These are phyloP conservation scores for Cryphonectria radicalis DNA, from an alignment of 2,329 filamentous ascomycete genomes.

Conservation along the genomic window DNA sequence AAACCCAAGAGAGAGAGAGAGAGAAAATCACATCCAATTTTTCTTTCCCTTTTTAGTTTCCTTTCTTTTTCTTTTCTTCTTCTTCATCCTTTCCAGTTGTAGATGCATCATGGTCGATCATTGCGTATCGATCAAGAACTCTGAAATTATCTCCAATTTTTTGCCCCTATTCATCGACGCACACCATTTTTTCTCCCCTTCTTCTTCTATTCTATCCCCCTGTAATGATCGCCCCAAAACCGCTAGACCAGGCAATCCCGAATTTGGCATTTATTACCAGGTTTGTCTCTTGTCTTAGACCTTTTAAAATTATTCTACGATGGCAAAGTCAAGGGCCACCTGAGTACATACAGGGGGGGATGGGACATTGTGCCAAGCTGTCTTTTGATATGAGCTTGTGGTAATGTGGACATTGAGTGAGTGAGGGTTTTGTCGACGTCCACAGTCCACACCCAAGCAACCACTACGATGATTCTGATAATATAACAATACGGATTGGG, in stretches of 20 bases:
- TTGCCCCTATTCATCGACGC: slow-evolving; percentile 24
- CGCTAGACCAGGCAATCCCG: not conserved
- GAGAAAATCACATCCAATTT: not conserved
- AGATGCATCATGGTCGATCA: not conserved
- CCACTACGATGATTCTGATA: not conserved
- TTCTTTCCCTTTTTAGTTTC: too few species aligned
- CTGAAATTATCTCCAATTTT: slow-evolving; percentile 27
- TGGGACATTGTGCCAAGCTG: not conserved
- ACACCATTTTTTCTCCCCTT: not conserved
- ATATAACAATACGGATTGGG: not conserved
- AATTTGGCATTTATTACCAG: not conserved
- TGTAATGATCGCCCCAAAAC: not conserved
- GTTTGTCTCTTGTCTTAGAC: not conserved
- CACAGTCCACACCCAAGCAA: not conserved
- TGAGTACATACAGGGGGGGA: not conserved
- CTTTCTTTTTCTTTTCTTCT: not conserved
- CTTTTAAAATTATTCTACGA: not conserved
- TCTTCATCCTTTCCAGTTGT: not conserved
- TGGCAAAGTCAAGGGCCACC: not conserved
- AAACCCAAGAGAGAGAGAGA: too few species aligned
- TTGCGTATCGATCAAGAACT: not conserved
- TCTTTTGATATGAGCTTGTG: not conserved
- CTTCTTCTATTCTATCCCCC: not conserved
- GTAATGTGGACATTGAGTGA: not conserved
- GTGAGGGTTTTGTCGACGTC: not conserved